Percentiles rank a stretch among this genome's conserved stretches.
Evolutionary conservation across 495 filamentous ascomycete genomes (phyloP).

Genomic region (Daldinia bambusicola): DNA sequence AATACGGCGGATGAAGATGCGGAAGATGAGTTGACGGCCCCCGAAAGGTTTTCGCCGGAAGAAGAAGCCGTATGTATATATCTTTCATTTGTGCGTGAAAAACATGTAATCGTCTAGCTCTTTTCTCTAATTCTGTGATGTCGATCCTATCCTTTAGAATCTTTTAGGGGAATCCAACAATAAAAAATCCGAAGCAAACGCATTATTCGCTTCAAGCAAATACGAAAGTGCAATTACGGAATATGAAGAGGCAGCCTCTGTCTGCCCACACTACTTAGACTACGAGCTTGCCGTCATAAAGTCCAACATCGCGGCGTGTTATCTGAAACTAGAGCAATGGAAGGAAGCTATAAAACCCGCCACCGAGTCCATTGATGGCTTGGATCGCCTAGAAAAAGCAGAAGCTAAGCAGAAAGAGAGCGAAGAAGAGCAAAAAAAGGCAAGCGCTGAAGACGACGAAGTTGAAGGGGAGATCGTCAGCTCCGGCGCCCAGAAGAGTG

Average conservation of each 20-base stretch:
- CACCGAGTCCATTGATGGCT: constrained; percentile 73
- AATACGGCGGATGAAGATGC: constrained; percentile 11
- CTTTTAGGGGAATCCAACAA: constrained; percentile 77
- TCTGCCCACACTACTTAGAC: constrained; percentile 87
- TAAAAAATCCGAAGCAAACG: constrained; percentile 81
- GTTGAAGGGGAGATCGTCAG: constrained; percentile 68
- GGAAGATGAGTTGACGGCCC: constrained; percentile 36
- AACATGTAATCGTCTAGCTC: not conserved
- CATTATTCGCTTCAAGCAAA: constrained; percentile 73
- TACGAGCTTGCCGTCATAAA: constrained; percentile 89
- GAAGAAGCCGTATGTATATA: constrained; percentile 74
- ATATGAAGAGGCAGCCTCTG: constrained; percentile 85
- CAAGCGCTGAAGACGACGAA: constrained; percentile 68
- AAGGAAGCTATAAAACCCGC: constrained; percentile 82
- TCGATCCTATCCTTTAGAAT: constrained; percentile 54
- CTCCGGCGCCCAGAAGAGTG: constrained; percentile 61
- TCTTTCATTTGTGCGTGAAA: constrained; percentile 4
- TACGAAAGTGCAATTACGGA: constrained; percentile 88
- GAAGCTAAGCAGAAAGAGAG: constrained; percentile 32
- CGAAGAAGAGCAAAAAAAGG: constrained; percentile 45
- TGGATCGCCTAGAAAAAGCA: constrained; percentile 66
- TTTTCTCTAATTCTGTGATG: constrained; percentile 19
- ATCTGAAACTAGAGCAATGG: constrained; percentile 87
- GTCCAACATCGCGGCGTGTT: constrained; percentile 90
- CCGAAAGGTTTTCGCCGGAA: constrained; percentile 66